These are phyloP conservation scores for Rhodotorula glutinis DNA, from an alignment of 1,284 basidiomycete species.

Conservation along the genomic window DNA sequence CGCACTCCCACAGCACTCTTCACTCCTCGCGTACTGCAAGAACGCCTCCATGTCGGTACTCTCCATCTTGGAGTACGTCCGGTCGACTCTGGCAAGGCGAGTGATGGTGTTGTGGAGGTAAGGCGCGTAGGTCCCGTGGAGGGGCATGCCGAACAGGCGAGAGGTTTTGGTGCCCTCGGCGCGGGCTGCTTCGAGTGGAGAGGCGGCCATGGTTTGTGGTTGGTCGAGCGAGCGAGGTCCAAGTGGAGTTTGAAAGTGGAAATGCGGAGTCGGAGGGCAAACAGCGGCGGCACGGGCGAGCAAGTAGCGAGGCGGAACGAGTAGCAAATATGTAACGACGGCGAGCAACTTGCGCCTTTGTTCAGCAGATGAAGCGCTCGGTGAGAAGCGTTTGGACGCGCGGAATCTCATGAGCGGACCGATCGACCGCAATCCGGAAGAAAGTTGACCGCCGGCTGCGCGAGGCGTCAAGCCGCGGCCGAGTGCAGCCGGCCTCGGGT, in stretches of 20 bases:
- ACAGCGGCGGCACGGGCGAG: no score
- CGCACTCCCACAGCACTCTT: constrained; percentile 39
- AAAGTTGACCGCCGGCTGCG: background rate
- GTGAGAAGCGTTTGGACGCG: no score
- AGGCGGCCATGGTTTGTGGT: background rate
- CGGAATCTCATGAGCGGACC: background rate
- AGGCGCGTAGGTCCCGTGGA: constrained; percentile 38
- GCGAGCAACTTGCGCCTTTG: no score
- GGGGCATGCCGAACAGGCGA: constrained; percentile 32
- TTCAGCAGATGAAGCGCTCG: no score
- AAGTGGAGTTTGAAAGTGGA: background rate
- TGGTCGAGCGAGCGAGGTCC: background rate
- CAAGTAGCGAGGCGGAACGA: no score
- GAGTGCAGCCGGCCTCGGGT: no score
- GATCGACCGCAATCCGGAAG: background rate
- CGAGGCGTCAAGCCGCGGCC: background rate
- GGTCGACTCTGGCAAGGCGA: constrained; percentile 33
- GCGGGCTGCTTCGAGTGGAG: constrained; percentile 20
- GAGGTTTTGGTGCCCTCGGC: constrained; percentile 14
- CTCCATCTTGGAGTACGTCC: constrained; percentile 39
- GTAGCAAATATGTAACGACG: no score
- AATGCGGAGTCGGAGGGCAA: background rate
- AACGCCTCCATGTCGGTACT: constrained; percentile 34
- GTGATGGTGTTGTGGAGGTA: constrained; percentile 44
- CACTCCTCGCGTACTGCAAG: constrained; percentile 28